Evolutionary conservation across 23 red algal genomes (phyloP).

Genomic region (Pyropia yezoensis): DNA sequence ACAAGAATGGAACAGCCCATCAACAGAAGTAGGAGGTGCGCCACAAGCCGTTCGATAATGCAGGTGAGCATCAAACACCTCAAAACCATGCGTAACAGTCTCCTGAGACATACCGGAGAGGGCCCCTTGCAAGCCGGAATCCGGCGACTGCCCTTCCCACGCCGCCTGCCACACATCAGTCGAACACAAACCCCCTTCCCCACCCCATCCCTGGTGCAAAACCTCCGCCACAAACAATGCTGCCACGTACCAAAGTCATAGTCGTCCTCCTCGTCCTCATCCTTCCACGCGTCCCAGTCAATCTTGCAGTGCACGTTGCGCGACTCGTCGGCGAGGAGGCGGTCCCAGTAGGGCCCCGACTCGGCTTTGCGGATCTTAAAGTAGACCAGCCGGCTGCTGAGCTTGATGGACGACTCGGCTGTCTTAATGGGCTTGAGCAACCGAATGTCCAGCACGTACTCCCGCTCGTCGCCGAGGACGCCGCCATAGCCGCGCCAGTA

Average conservation of each 20-base stretch:
- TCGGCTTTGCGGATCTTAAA: slow-evolving; percentile 81
- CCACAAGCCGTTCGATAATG: too few species aligned
- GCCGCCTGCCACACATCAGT: too few species aligned
- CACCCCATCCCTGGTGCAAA: too few species aligned
- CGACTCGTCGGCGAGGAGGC: slow-evolving; percentile 60
- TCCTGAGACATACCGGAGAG: too few species aligned
- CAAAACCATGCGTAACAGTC: too few species aligned
- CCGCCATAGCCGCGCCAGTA: slow-evolving; percentile 77
- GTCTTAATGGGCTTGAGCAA: slow-evolving; percentile 83
- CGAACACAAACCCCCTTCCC: too few species aligned
- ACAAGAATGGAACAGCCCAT: too few species aligned
- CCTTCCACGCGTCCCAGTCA: slow-evolving; percentile 93
- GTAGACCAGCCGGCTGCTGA: slow-evolving; percentile 43
- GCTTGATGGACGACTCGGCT: slow-evolving; percentile 36
- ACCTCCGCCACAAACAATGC: too few species aligned
- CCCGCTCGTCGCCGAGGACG: slow-evolving; percentile 46
- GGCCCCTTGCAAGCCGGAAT: too few species aligned
- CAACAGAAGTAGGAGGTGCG: too few species aligned
- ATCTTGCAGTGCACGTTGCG: slow-evolving; percentile 88
- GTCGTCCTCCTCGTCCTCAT: slow-evolving; percentile 91
- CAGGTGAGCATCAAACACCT: too few species aligned
- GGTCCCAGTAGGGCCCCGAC: slow-evolving; percentile 78
- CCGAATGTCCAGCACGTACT: slow-evolving; percentile 72
- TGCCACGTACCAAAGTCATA: slow-evolving; percentile 47
- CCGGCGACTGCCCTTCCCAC: too few species aligned